A percentile compares a stretch with the other conserved stretches of the same genome.
Evolutionary conservation across 768 basidiomycete genomes (phyloP).

Genomic region (Lenzites betulinus): DNA sequence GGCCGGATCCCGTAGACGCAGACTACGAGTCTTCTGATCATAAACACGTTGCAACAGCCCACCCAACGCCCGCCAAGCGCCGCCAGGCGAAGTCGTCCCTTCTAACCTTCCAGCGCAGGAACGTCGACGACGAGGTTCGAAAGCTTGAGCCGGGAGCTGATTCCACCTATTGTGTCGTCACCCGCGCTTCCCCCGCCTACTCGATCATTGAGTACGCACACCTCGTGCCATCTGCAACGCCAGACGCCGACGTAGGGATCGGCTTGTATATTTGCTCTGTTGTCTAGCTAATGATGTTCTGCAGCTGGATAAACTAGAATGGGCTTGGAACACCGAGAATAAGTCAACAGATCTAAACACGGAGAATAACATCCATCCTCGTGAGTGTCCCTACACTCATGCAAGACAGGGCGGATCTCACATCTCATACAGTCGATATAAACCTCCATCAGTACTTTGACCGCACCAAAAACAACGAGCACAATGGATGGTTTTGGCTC

Average conservation of each 20-base stretch:
- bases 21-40: too few relatives aligned
- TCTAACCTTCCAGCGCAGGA: neutral
- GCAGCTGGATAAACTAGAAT: neutral
- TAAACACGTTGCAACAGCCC: neutral
- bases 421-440: neutral
- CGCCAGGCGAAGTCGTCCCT: neutral
- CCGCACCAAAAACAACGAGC: neutral
- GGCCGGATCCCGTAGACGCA: too few relatives aligned
- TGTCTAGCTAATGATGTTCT: neutral
- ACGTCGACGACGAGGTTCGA: neutral
- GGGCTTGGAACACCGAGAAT: neutral
- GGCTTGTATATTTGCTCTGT: too few relatives aligned
- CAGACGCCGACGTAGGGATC: neutral
- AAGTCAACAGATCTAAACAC: neutral
- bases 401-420: neutral
- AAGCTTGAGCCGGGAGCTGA: neutral
- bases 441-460: neutral
- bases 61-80: neutral
- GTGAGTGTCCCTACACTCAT: neutral
- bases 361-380: neutral
- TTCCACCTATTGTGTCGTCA: neutral
- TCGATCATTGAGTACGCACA: neutral
- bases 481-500: neutral
- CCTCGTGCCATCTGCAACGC: neutral
- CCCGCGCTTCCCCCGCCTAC: neutral